Conservation (phyloP, 371 early-diverging fungal species). For the Mortierella sp. region DNA sequence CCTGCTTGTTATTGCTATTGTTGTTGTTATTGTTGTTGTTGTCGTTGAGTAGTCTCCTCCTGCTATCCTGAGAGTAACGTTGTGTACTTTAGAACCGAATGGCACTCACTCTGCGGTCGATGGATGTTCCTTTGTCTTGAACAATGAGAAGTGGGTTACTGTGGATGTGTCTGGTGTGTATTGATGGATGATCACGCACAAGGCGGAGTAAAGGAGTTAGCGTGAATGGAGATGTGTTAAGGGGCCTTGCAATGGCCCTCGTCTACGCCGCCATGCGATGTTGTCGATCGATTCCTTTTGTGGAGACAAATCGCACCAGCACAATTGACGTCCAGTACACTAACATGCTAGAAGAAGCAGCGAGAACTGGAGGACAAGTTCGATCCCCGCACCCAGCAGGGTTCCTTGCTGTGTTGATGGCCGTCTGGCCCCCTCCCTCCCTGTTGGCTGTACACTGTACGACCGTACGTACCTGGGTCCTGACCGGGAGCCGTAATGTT, state of each 20-base stretch:
- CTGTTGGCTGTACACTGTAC: background rate
- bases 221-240: background rate
- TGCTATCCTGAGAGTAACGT: background rate
- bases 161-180: background rate
- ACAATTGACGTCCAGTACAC: background rate
- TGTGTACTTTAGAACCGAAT: background rate
- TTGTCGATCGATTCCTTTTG: constrained; percentile 7
- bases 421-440: constrained; percentile 9
- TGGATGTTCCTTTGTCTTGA: background rate
- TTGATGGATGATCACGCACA: background rate
- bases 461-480: background rate
- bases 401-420: background rate
- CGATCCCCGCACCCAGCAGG: constrained; percentile 15
- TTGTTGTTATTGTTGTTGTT: background rate
- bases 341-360: background rate
- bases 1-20: background rate
- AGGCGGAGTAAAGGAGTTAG: too few species aligned
- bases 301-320: background rate
- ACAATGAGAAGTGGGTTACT: background rate
- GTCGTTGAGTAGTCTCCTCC: background rate
- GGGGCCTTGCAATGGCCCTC: background rate
- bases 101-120: background rate
- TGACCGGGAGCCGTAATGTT: background rate
- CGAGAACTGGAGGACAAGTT: background rate
- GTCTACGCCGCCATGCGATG: background rate